Evolutionary conservation across 768 basidiomycete species (phyloP).

Genomic region (Russula sp.): DNA sequence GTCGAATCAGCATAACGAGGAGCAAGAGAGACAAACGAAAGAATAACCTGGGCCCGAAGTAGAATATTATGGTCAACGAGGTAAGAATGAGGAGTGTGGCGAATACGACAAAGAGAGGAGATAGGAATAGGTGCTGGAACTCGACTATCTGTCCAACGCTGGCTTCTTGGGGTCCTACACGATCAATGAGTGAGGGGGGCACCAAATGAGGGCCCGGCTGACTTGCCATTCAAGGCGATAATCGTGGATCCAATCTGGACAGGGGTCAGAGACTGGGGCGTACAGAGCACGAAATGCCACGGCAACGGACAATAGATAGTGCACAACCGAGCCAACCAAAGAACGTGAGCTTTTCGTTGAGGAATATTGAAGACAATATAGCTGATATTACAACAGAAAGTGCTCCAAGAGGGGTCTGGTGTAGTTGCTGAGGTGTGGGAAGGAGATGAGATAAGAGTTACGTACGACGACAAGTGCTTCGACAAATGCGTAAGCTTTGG

Average conservation of each 20-base stretch:
- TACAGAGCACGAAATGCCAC: slow-evolving; percentile 29
- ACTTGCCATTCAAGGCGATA: slow-evolving; percentile 76
- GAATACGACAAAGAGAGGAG: slow-evolving; percentile 77
- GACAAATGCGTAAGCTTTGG: slow-evolving; percentile 76
- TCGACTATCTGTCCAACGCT: slow-evolving; percentile 61
- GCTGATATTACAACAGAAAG: slow-evolving; percentile 95
- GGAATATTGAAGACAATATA: slow-evolving; percentile 86
- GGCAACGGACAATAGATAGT: slow-evolving; percentile 73
- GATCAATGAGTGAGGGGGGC: slow-evolving; percentile 1
- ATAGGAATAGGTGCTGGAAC: slow-evolving; percentile 76
- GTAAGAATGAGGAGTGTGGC: slow-evolving; percentile 55
- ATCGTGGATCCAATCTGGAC: slow-evolving; percentile 74
- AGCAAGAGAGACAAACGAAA: not conserved
- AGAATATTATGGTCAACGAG: slow-evolving; percentile 69
- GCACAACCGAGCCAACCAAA: slow-evolving; percentile 96
- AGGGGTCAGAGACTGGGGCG: slow-evolving; percentile 1
- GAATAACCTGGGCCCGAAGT: slow-evolving; percentile 66
- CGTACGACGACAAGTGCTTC: slow-evolving; percentile 88
- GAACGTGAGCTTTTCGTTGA: slow-evolving; percentile 88
- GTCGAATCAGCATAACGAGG: not conserved
- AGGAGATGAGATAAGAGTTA: slow-evolving; percentile 19
- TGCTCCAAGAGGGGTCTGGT: slow-evolving; percentile 87
- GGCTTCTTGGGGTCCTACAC: slow-evolving; percentile 58
- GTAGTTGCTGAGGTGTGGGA: slow-evolving; percentile 11
- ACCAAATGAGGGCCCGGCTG: slow-evolving; percentile 28